These are phyloP conservation scores for Ophiostoma sp. DNA, from an alignment of 2,329 filamentous ascomycete genomes.

Conservation along the genomic window DNA sequence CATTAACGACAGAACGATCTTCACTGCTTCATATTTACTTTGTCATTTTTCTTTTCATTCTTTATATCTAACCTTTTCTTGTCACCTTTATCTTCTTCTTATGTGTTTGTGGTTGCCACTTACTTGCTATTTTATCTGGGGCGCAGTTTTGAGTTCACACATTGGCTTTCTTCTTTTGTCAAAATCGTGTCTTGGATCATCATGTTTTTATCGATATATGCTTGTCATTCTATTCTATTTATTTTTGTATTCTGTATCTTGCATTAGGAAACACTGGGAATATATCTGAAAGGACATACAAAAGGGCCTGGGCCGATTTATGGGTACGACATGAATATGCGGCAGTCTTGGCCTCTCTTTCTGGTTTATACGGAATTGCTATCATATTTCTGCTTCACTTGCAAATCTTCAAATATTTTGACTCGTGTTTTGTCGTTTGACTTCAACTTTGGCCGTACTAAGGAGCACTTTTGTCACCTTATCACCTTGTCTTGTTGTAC, in stretches of 20 bases:
- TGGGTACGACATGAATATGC: neutral
- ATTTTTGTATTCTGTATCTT: neutral
- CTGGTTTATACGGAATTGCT: neutral
- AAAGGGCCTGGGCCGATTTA: conserved; percentile 8
- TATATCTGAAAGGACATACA: conserved; percentile 2
- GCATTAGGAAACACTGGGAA: neutral
- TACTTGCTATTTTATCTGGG: neutral
- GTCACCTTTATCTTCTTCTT: neutral
- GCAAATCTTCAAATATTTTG: neutral
- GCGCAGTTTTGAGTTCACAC: neutral
- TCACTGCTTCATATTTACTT: neutral
- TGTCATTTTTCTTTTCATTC: neutral
- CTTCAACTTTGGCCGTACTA: no score
- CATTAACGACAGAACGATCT: conserved; percentile 22
- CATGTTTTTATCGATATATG: neutral
- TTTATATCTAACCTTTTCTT: neutral
- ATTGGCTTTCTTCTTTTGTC: neutral
- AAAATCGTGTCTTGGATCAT: neutral
- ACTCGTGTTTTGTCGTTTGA: neutral
- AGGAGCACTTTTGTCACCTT: neutral
- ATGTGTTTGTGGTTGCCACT: neutral
- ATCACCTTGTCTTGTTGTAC: neutral
- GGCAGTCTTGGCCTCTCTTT: neutral
- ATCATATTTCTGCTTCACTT: neutral
- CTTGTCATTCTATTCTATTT: neutral